phyloP scores from a whole-genome alignment of 257 asterid genomes.

The Solanum infundibuliforme region DNA sequence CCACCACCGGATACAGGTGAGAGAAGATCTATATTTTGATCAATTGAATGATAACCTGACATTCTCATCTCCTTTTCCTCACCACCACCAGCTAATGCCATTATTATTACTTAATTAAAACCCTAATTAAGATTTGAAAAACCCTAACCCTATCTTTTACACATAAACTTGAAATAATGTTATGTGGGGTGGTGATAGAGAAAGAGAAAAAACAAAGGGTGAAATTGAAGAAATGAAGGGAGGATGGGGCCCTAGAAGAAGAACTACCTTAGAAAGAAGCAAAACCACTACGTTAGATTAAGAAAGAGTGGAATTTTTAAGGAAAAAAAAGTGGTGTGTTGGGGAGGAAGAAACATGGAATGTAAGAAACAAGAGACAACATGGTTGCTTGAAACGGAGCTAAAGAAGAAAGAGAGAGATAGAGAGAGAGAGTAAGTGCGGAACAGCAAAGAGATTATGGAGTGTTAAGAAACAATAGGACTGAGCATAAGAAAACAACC shows the following conservation, averaged over 20 bases:
- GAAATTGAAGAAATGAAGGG: not conserved
- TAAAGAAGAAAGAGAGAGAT: not conserved
- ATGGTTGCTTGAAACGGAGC: slow-evolving; percentile 95
- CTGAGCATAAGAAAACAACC: slow-evolving; percentile 54
- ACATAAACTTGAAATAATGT: not conserved
- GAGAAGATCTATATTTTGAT: slow-evolving; percentile 2
- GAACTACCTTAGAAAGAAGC: not conserved
- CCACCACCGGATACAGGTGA: not conserved
- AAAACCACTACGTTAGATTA: not conserved
- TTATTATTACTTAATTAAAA: not conserved
- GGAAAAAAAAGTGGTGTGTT: slow-evolving; percentile 15
- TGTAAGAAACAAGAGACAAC: slow-evolving; percentile 89
- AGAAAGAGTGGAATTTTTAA: not conserved
- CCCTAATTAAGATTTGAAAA: not conserved
- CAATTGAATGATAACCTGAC: slow-evolving; percentile 11
- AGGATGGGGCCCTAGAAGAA: not conserved
- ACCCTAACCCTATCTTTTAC: not conserved
- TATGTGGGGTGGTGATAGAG: not conserved
- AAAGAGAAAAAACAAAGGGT: too few relatives aligned
- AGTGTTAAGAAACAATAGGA: slow-evolving; percentile 3
- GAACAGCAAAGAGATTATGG: slow-evolving; percentile 8
- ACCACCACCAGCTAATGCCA: slow-evolving; percentile 13
- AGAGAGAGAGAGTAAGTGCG: not conserved
- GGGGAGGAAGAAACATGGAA: slow-evolving; percentile 53
- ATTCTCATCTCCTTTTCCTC: slow-evolving; percentile 27